Conservation (phyloP, 805 yeast species). For the Candida nanaspora region DNA sequence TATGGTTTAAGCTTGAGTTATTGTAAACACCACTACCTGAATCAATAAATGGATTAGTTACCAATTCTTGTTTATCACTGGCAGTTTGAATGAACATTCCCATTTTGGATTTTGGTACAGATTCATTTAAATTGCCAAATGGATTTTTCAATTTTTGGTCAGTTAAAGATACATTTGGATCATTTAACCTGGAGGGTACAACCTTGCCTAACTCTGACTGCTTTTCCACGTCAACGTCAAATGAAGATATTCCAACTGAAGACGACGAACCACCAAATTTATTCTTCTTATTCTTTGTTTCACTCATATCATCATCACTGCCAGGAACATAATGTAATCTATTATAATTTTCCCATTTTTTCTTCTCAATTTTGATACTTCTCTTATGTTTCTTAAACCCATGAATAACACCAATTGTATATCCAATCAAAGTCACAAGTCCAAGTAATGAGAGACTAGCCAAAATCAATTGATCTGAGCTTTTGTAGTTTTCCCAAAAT, state of each 20-base stretch:
- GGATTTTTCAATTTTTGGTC: constrained; percentile 3
- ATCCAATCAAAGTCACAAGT: neutral
- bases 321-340: neutral
- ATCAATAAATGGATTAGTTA: too few species aligned
- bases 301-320: neutral
- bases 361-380: neutral
- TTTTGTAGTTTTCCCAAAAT: neutral
- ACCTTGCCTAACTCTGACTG: too few species aligned
- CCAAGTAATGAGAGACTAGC: neutral
- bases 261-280: neutral
- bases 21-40: too few species aligned
- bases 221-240: too few species aligned
- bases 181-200: too few species aligned
- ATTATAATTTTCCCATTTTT: neutral
- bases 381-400: neutral
- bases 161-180: too few species aligned
- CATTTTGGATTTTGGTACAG: neutral
- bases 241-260: too few species aligned
- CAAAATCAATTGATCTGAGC: neutral
- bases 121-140: constrained; percentile 2
- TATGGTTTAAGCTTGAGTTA: too few species aligned
- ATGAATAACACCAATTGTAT: neutral
- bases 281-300: neutral
- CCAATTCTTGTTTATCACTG: too few species aligned
- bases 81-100: neutral